Conservation (phyloP, 2,329 filamentous ascomycete species). For the Stachybotrys elegans region DNA sequence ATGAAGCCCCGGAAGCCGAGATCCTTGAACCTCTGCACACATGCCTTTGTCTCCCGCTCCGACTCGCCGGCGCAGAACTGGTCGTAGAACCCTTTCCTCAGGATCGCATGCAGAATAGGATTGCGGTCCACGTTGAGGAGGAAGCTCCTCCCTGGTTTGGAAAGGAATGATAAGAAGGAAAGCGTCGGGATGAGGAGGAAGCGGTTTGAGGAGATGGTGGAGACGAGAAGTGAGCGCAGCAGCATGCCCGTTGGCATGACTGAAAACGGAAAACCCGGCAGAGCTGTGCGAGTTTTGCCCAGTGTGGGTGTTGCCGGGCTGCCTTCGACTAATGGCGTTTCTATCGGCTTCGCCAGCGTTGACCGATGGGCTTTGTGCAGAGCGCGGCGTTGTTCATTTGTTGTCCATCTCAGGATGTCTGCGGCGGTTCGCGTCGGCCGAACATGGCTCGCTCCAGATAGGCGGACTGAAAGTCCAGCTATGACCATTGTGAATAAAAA, state of each 20-base stretch:
- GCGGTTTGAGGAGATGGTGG: slow-evolving; percentile 41
- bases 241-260: slow-evolving; percentile 27
- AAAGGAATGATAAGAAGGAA: slow-evolving; percentile 30
- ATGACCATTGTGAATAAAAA: no score
- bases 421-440: no score
- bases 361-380: no score
- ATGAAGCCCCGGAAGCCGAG: slow-evolving; percentile 53
- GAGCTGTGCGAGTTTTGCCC: no score
- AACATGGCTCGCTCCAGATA: no score
- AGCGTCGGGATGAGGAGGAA: slow-evolving; percentile 31
- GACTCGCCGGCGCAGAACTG: slow-evolving; percentile 54
- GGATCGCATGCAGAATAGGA: slow-evolving; percentile 37
- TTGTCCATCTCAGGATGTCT: no score
- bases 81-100: slow-evolving; percentile 47
- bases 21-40: slow-evolving; percentile 35
- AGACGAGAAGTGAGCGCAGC: slow-evolving; percentile 35
- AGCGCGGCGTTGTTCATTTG: no score
- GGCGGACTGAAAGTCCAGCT: no score
- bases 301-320: no score
- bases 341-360: no score
- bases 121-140: slow-evolving; percentile 44
- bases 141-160: slow-evolving; percentile 28
- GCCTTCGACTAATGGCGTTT: no score
- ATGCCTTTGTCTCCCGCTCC: slow-evolving; percentile 37
- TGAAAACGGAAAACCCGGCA: slow-evolving; percentile 15